Conservation (phyloP, 306 rosid genomes). For the Psophocarpus tetragonolobus region DNA sequence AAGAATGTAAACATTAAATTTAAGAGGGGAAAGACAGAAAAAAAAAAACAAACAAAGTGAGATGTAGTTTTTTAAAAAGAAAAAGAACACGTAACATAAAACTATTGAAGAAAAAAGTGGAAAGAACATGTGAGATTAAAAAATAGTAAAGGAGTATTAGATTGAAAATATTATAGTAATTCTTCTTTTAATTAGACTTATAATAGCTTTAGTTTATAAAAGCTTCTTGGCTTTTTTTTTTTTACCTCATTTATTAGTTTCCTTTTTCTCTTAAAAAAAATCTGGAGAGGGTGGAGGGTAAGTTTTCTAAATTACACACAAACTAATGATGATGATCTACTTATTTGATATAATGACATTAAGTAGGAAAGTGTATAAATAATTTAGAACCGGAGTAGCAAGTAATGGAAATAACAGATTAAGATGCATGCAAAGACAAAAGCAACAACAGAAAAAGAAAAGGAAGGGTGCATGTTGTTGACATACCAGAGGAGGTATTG, state of each 20-base stretch:
- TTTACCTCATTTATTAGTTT: background rate
- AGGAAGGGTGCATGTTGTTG: background rate
- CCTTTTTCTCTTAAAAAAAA: background rate
- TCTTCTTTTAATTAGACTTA: background rate
- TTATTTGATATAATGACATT: background rate
- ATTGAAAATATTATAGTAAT: background rate
- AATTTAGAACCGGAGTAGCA: background rate
- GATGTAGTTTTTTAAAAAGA: background rate
- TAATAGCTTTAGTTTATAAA: background rate
- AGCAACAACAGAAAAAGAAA: constrained; percentile 1
- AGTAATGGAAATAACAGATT: background rate
- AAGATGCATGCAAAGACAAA: background rate
- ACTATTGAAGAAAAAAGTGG: background rate
- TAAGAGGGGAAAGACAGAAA: background rate
- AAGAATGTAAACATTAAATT: background rate
- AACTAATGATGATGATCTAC: background rate
- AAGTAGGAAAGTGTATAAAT: background rate
- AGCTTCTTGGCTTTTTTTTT: background rate
- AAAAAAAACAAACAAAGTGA: background rate
- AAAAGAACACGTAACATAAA: background rate
- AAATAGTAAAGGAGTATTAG: background rate
- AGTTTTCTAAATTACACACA: background rate
- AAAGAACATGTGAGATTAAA: background rate
- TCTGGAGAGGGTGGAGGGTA: background rate
- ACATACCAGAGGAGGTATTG: constrained; percentile 32